These are phyloP conservation scores for Lyophyllum semitale DNA, from an alignment of 768 basidiomycete species.

Conservation along the genomic window DNA sequence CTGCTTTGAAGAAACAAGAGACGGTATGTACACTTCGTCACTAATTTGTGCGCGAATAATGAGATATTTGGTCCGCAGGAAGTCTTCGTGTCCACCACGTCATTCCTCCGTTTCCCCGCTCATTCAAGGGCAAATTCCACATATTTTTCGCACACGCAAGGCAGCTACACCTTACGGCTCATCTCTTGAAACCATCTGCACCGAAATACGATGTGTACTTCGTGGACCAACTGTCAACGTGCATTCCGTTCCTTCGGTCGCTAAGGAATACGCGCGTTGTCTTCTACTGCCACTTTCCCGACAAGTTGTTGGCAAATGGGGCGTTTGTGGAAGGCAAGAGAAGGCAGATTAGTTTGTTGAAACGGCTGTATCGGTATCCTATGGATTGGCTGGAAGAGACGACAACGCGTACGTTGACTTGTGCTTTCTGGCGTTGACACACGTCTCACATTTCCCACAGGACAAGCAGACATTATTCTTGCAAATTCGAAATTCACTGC, in stretches of 20 bases:
- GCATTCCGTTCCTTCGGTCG: slow-evolving; percentile 77
- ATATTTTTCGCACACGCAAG: slow-evolving; percentile 87
- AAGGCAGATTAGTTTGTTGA: slow-evolving; percentile 52
- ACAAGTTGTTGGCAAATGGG: slow-evolving; percentile 84
- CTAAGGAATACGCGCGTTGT: slow-evolving; percentile 78
- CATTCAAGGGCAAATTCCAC: slow-evolving; percentile 79
- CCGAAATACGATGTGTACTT: slow-evolving; percentile 82
- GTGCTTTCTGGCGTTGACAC: neutral
- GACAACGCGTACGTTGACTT: slow-evolving; percentile 70
- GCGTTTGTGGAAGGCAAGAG: slow-evolving; percentile 59
- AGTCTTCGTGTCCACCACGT: slow-evolving; percentile 77
- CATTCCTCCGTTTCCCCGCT: slow-evolving; percentile 76
- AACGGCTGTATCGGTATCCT: slow-evolving; percentile 79
- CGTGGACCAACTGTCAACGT: slow-evolving; percentile 94
- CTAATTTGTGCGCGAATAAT: neutral
- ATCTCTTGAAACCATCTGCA: slow-evolving; percentile 54
- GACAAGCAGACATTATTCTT: slow-evolving; percentile 86
- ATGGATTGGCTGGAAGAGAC: slow-evolving; percentile 90
- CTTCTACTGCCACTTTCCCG: slow-evolving; percentile 98
- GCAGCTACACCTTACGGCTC: slow-evolving; percentile 78
- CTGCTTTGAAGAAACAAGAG: slow-evolving; percentile 92
- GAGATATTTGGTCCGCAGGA: slow-evolving; percentile 45
- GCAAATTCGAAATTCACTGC: slow-evolving; percentile 92
- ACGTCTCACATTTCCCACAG: slow-evolving; percentile 38
- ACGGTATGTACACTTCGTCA: slow-evolving; percentile 52